Conservation (phyloP, 164 flowering plant species). For the Magnolia changhungtana region DNA sequence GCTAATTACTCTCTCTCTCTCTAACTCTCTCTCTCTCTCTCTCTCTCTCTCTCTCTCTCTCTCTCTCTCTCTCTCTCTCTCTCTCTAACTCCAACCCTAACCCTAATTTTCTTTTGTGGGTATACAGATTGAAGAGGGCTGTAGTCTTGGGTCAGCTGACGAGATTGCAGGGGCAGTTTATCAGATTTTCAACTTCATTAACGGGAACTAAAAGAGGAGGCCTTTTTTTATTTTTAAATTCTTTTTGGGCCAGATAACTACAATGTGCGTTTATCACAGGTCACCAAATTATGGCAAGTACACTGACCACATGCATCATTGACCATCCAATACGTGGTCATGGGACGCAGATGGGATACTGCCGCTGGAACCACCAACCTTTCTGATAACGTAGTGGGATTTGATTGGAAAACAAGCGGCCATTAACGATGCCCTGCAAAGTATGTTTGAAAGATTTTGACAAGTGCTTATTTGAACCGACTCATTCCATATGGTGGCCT, state of each 20-base stretch:
- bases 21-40: too few species aligned
- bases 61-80: background rate
- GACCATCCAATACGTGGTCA: too few species aligned
- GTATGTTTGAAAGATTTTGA: too few species aligned
- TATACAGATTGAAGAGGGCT: constrained; percentile 59
- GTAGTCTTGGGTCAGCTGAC: constrained; percentile 51
- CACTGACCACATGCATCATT: background rate
- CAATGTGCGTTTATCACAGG: background rate
- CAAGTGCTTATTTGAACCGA: too few species aligned
- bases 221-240: background rate
- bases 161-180: constrained; percentile 56
- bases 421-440: too few species aligned
- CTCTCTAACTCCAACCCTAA: background rate
- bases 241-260: background rate
- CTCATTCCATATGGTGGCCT: too few species aligned
- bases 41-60: background rate
- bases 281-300: background rate
- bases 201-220: background rate
- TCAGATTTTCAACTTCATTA: constrained; percentile 36
- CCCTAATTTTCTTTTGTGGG: background rate
- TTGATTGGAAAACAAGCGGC: too few species aligned
- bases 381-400: too few species aligned
- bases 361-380: too few species aligned
- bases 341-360: too few species aligned
- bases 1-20: too few species aligned